These are phyloP conservation scores for Aulographum hederae DNA, from an alignment of 2,329 filamentous ascomycete genomes.

Conservation along the genomic window DNA sequence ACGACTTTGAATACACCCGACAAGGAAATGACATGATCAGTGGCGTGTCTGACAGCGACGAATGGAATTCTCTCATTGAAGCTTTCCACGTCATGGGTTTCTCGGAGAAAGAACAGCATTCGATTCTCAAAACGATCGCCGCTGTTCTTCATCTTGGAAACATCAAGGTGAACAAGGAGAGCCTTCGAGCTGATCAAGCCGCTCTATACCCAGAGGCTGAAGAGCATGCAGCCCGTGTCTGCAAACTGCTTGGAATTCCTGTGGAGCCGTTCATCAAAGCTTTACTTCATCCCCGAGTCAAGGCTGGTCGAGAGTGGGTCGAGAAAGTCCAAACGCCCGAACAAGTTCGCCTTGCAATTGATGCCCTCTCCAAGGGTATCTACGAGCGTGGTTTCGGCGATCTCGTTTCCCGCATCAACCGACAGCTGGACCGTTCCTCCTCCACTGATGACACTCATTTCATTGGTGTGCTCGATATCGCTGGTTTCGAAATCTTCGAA, in stretches of 20 bases:
- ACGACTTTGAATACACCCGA: conserved; percentile 81
- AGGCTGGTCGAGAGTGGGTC: conserved; percentile 93
- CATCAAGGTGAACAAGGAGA: conserved; percentile 76
- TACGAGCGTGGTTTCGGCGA: conserved; percentile 94
- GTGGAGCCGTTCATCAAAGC: conserved; percentile 74
- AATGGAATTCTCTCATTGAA: conserved; percentile 81
- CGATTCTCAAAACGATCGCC: conserved; percentile 74
- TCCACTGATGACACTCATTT: conserved; percentile 81
- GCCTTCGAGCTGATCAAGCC: conserved; percentile 77
- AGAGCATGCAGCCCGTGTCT: conserved; percentile 59
- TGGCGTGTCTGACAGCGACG: conserved; percentile 75
- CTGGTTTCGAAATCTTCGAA: conserved; percentile 97
- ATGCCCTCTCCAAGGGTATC: conserved; percentile 89
- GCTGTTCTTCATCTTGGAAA: conserved; percentile 90
- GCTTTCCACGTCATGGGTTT: conserved; percentile 93
- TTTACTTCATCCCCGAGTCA: conserved; percentile 79
- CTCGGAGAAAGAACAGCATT: conserved; percentile 61
- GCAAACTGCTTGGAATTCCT: conserved; percentile 67
- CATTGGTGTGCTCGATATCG: conserved; percentile 96
- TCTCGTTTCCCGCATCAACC: conserved; percentile 79
- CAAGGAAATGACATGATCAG: conserved; percentile 82
- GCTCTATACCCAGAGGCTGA: conserved; percentile 59
- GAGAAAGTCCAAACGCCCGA: conserved; percentile 97
- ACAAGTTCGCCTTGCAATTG: conserved; percentile 75
- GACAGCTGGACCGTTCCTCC: conserved; percentile 72